phyloP scores from a whole-genome alignment of 2,329 filamentous ascomycete genomes.

The Geosmithia putterillii region DNA sequence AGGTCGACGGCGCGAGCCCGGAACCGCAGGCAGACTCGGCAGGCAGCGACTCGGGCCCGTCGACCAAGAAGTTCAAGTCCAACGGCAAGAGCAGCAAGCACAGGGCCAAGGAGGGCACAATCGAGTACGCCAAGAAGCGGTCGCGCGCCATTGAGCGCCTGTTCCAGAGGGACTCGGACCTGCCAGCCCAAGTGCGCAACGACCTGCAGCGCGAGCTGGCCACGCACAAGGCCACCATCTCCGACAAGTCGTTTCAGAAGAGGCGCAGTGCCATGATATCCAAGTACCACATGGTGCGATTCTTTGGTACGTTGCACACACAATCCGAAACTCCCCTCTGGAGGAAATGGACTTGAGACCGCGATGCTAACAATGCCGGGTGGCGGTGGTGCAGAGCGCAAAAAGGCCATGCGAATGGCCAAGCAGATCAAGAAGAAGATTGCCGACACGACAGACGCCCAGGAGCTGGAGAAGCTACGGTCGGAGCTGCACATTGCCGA shows the following conservation, averaged over 20 bases:
- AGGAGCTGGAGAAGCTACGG: constrained; percentile 38
- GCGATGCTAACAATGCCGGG: not conserved
- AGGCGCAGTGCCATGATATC: constrained; percentile 57
- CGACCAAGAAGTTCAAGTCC: constrained; percentile 20
- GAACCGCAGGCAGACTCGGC: constrained; percentile 5
- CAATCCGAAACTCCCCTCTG: not conserved
- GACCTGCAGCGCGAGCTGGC: constrained; percentile 63
- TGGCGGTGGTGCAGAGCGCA: no score
- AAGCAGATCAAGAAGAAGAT: constrained; percentile 53
- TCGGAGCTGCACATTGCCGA: constrained; percentile 53
- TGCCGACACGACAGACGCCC: constrained; percentile 32
- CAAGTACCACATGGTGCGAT: constrained; percentile 74
- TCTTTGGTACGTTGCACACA: constrained; percentile 58
- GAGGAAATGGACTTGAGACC: not conserved
- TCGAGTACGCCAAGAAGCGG: constrained; percentile 58
- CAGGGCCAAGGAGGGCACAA: constrained; percentile 30
- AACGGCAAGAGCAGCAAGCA: constrained; percentile 18
- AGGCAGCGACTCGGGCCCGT: constrained; percentile 7
- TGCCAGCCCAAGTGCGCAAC: constrained; percentile 55
- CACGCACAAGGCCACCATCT: constrained; percentile 52
- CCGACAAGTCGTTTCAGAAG: constrained; percentile 45
- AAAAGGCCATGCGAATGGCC: constrained; percentile 56
- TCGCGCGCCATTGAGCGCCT: constrained; percentile 57
- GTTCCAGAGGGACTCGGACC: constrained; percentile 44
- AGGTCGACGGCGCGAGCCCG: constrained; percentile 9